These are phyloP conservation scores for Stylosanthes scabra DNA, from an alignment of 331 rosid species.

Conservation along the genomic window DNA sequence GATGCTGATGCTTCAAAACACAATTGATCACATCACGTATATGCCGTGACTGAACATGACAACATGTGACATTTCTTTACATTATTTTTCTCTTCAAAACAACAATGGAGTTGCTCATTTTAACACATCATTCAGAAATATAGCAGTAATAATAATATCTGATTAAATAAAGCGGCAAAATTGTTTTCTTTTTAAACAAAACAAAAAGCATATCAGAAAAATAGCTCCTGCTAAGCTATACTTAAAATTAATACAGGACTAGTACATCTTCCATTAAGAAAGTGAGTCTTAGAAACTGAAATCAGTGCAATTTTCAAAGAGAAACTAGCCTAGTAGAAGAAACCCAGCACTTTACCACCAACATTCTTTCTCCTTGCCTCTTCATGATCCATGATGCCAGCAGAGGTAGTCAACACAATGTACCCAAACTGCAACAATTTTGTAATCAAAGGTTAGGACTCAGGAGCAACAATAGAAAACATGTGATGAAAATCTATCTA, in stretches of 20 bases:
- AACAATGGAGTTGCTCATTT: no score
- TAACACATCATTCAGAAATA: not conserved
- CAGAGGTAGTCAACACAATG: slow-evolving; percentile 54
- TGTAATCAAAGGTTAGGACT: not conserved
- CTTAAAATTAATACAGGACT: slow-evolving; percentile 9
- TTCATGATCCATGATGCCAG: slow-evolving; percentile 55
- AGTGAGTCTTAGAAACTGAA: slow-evolving; percentile 18
- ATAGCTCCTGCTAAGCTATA: slow-evolving; percentile 30
- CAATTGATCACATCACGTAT: not conserved
- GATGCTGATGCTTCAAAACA: not conserved
- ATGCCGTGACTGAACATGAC: not conserved
- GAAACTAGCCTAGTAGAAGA: slow-evolving; percentile 44
- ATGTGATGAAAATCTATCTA: not conserved
- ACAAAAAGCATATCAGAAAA: slow-evolving; percentile 19
- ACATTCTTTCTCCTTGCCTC: slow-evolving; percentile 55
- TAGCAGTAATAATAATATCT: not conserved
- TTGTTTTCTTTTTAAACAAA: slow-evolving; percentile 18
- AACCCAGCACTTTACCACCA: slow-evolving; percentile 55
- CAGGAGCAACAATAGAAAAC: no score
- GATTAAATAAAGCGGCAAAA: slow-evolving; percentile 11
- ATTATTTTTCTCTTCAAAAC: not conserved
- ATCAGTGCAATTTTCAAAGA: slow-evolving; percentile 2
- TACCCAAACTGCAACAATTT: slow-evolving; percentile 48
- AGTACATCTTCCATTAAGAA: slow-evolving; percentile 5
- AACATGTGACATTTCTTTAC: not conserved